These are phyloP conservation scores for Picea sitchensis DNA, from an alignment of 75 land plant species.

Conservation along the genomic window DNA sequence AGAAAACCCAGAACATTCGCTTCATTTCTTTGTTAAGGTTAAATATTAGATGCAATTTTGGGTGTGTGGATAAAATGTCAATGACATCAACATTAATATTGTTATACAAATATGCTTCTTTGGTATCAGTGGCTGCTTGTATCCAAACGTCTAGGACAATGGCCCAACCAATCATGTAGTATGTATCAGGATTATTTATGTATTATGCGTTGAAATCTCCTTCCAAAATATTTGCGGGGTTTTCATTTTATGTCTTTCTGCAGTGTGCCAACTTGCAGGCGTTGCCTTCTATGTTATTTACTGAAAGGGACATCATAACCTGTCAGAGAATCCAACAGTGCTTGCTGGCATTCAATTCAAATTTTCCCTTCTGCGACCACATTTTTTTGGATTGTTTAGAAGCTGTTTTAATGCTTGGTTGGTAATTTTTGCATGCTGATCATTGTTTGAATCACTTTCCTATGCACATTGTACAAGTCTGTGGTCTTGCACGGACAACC, in stretches of 20 bases:
- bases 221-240: neutral
- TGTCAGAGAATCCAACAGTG: neutral
- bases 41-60: neutral
- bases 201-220: neutral
- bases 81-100: neutral
- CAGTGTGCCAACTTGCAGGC: neutral
- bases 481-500: too few species aligned
- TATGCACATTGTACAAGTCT: too few species aligned
- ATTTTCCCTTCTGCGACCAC: neutral
- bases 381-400: neutral
- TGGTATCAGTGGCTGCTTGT: too few species aligned
- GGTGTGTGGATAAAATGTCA: neutral
- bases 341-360: neutral
- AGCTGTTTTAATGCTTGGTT: neutral
- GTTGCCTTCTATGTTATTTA: neutral
- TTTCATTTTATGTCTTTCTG: neutral
- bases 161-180: neutral
- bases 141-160: too few species aligned
- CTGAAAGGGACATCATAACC: neutral
- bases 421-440: neutral
- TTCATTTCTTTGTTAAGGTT: neutral
- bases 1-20: too few species aligned
- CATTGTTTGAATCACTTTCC: neutral
- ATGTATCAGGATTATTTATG: neutral
- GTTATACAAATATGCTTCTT: too few species aligned